Base-by-base conservation (phyloP, 1,284 basidiomycete species). In the Cryptococcus wingfieldii region DNA sequence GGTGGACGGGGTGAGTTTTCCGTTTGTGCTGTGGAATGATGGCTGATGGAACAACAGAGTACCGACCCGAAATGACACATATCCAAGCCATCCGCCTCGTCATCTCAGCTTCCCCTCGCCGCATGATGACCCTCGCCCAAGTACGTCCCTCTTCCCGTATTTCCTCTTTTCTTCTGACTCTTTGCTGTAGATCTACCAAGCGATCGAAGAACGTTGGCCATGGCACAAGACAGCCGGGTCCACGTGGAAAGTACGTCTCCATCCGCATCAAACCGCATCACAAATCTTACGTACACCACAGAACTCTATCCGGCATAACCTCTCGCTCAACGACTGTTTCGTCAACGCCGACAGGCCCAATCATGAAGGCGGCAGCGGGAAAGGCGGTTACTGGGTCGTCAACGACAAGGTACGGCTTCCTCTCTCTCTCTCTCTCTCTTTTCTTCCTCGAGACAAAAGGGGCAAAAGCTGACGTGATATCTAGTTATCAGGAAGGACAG, bases 261-360 rank as follows among this genome's bases (percentile, higher is more conserved):
- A 19, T 14, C 12, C 23, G n/a, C 41, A 19, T 47, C 23, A 23
- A 23, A 23, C 19, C 5, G 27, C 27, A 19, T 18, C 18, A 14
- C 14, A 1, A 6, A 5, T n/a, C 18, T 38, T 18, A 13, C 12
- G 16, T 46, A 2, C 6, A 47, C 2, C 14, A 27, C 51, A 69
- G 87, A 86, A 86, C 67, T 91, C 89, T 7, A 89, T 94, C 56
- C 82, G 91, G 10, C 91, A 94, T 75, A 88, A 86, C 61, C 80
- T 95, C 4, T 90, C 87, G 4, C 76, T 93, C 38, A 87, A 90
- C 70, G 83, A 86, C 56, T 84, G 86, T 49, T 94, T 94, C 72
- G 72, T 80, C 55, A 83, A 83, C 54, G 79, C 81, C 38, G 66
- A 70, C 43, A 54, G 68, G 14, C 56, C 62, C 0, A 49, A 46